Percentiles rank a stretch among this genome's conserved stretches.
Evolutionary conservation across 163 green algal genomes (phyloP).

Genomic region (Volvox carteri): DNA sequence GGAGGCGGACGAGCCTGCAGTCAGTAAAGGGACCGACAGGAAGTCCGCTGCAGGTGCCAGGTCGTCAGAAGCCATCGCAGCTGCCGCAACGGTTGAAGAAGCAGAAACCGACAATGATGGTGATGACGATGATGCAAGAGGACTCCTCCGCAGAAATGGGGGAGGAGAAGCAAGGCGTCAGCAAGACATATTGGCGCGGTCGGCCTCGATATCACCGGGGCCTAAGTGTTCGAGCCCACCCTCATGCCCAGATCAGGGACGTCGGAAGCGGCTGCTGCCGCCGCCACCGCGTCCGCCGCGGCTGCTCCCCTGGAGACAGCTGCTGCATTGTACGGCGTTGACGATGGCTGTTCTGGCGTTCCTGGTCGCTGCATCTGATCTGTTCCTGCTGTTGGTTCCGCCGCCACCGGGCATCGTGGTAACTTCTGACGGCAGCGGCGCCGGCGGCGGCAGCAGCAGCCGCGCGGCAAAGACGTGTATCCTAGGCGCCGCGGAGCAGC

Average conservation of each 20-base stretch:
- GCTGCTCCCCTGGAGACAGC: background rate
- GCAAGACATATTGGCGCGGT: too few relatives aligned
- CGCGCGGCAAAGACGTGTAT: background rate
- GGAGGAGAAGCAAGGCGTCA: too few relatives aligned
- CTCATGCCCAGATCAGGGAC: too few relatives aligned
- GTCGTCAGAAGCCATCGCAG: too few relatives aligned
- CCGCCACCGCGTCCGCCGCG: background rate
- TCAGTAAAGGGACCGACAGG: background rate
- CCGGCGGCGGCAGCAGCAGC: constrained; percentile 25
- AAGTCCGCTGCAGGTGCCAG: too few relatives aligned
- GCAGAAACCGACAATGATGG: too few relatives aligned
- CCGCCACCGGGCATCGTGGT: background rate
- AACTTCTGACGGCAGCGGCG: background rate
- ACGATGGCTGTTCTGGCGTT: background rate
- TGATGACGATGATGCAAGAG: too few relatives aligned
- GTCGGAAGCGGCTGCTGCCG: background rate
- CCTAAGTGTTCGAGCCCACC: background rate
- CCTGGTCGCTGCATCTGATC: constrained; percentile 12
- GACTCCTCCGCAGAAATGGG: too few relatives aligned
- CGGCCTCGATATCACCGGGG: too few relatives aligned
- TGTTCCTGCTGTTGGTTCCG: constrained; percentile 26
- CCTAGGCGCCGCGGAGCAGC: background rate
- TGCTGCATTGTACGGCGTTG: background rate
- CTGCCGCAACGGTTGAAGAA: too few relatives aligned
- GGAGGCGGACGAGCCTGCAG: background rate